phyloP scores from a whole-genome alignment of 2,329 filamentous ascomycete genomes.

The Moelleriella libera region DNA sequence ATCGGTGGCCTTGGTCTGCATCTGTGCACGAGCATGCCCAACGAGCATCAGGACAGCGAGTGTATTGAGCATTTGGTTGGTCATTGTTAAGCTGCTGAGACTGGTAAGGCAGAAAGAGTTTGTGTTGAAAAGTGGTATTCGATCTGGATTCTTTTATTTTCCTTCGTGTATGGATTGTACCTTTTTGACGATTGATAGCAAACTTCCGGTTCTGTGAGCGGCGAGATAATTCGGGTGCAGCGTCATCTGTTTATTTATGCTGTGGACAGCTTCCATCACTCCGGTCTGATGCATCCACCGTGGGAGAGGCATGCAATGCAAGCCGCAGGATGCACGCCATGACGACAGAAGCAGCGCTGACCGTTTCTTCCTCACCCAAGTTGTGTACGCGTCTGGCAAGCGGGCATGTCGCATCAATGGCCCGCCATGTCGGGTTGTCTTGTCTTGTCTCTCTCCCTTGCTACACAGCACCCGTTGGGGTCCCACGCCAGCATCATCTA shows the following conservation, averaged over 20 bases:
- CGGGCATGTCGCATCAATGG: too few species aligned
- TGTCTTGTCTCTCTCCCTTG: neutral
- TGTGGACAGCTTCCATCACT: neutral
- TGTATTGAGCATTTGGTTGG: neutral
- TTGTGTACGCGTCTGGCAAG: too few species aligned
- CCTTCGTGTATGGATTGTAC: neutral
- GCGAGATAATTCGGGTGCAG: neutral
- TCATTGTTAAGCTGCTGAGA: neutral
- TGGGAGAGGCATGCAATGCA: too few species aligned
- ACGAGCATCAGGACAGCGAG: slow-evolving; percentile 1
- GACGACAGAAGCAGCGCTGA: too few species aligned
- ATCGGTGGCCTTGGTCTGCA: neutral
- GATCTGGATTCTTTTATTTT: neutral
- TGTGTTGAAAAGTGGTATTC: neutral
- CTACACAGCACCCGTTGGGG: neutral
- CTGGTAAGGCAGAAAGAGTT: neutral
- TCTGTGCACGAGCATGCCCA: slow-evolving; percentile 2
- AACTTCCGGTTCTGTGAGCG: neutral
- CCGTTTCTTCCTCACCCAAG: too few species aligned
- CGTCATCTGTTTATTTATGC: neutral
- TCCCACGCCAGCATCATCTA: neutral
- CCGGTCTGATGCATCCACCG: neutral
- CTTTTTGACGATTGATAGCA: neutral
- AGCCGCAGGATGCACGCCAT: too few species aligned
- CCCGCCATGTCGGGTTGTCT: neutral